phyloP scores from a whole-genome alignment of 2,329 filamentous ascomycete species.

The Hymenoscyphus infarciens region DNA sequence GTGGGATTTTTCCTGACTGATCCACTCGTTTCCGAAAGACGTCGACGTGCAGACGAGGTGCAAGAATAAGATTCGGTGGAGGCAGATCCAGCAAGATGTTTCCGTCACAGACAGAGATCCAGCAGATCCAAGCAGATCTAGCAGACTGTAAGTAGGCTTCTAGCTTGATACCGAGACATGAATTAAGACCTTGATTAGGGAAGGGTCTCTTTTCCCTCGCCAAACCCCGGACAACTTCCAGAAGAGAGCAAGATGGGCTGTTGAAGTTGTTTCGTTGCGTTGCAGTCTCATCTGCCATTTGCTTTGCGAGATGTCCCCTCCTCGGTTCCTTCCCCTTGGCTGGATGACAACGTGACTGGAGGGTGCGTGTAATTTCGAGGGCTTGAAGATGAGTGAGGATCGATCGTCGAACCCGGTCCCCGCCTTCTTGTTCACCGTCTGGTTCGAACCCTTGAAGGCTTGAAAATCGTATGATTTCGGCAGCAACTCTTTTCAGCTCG shows the following conservation, averaged over 20 bases:
- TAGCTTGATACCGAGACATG: not conserved
- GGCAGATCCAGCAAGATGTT: slow-evolving; percentile 3
- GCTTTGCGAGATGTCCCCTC: not conserved
- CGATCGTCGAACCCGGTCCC: slow-evolving; percentile 3
- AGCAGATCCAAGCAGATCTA: slow-evolving; percentile 1
- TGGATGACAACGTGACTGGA: not conserved
- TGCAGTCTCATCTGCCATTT: not conserved
- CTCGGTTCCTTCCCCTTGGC: not conserved
- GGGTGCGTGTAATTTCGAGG: not conserved
- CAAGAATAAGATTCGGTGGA: slow-evolving; percentile 2
- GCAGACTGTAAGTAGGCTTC: not conserved
- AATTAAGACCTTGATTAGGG: not conserved
- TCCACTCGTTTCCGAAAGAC: not conserved
- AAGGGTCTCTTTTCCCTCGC: not conserved
- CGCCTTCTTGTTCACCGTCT: slow-evolving; percentile 1
- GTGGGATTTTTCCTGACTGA: slow-evolving; percentile 2
- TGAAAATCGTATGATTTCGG: slow-evolving; percentile 1
- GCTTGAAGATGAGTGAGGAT: slow-evolving; percentile 4
- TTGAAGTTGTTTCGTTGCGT: slow-evolving; percentile 1
- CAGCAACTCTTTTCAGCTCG: slow-evolving; percentile 3
- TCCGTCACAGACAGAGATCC: slow-evolving; percentile 4
- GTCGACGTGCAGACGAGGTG: slow-evolving; percentile 1
- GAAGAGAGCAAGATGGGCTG: not conserved
- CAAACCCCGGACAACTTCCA: not conserved
- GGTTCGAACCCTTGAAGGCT: not conserved